These are phyloP conservation scores for Cucurbita ficifolia DNA, from an alignment of 306 rosid species.

Conservation along the genomic window DNA sequence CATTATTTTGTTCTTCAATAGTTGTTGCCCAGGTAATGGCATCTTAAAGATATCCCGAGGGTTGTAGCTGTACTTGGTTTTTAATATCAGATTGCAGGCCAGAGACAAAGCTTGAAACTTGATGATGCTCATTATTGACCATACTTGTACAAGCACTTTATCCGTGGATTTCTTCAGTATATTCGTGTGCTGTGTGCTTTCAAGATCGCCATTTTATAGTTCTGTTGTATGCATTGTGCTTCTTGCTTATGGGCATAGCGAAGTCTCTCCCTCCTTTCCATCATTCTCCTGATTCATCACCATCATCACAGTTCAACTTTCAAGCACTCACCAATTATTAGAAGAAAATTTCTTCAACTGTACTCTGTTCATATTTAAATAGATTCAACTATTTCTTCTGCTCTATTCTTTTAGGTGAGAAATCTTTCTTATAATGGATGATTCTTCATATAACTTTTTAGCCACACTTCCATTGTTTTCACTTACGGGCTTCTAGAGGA, in stretches of 20 bases:
- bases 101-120: too few species aligned
- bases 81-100: too few species aligned
- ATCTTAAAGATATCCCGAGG: too few species aligned
- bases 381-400: not conserved
- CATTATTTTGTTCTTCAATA: too few species aligned
- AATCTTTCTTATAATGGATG: not conserved
- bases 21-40: too few species aligned
- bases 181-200: not conserved
- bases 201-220: not conserved
- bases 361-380: not conserved
- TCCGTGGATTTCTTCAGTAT: not conserved
- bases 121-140: too few species aligned
- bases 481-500: not conserved
- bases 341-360: not conserved
- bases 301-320: not conserved
- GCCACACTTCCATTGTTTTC: not conserved
- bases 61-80: too few species aligned
- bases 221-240: not conserved
- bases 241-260: not conserved
- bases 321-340: not conserved
- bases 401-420: not conserved
- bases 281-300: not conserved
- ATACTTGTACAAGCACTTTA: not conserved
- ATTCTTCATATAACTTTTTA: not conserved
- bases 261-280: not conserved